Conservation (phyloP, 2,329 filamentous ascomycete genomes). For the Fusarium chlamydosporum region DNA sequence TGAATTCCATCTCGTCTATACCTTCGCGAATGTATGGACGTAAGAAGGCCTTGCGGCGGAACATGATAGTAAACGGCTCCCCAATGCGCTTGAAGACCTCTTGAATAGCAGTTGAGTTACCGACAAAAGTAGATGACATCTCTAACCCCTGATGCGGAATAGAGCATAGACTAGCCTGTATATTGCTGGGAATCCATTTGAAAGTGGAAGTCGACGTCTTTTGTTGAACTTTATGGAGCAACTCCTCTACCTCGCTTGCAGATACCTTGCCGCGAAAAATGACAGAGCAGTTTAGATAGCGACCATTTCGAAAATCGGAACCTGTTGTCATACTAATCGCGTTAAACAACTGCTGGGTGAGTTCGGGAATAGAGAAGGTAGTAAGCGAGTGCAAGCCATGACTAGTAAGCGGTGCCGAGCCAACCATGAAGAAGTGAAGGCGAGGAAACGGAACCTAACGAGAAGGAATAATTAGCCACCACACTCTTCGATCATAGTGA, state of each 20-base stretch:
- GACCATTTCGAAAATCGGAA: constrained; percentile 99
- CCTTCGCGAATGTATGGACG: constrained; percentile 99
- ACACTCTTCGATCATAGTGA: no score
- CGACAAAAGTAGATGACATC: constrained; percentile 99
- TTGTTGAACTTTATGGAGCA: constrained; percentile 99
- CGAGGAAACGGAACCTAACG: constrained; percentile 83
- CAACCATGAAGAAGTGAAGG: constrained; percentile 99
- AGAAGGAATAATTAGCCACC: no score
- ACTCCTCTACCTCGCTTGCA: constrained; percentile 99
- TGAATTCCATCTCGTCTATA: constrained; percentile 99
- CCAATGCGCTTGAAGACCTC: constrained; percentile 99
- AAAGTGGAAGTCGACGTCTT: constrained; percentile 99
- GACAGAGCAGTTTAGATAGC: constrained; percentile 98
- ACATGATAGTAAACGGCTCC: constrained; percentile 99
- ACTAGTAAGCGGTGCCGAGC: constrained; percentile 97
- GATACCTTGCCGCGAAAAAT: constrained; percentile 99
- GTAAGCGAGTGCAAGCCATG: constrained; percentile 90
- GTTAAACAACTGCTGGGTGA: constrained; percentile 99
- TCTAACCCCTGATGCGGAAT: constrained; percentile 97
- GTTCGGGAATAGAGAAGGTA: constrained; percentile 95
- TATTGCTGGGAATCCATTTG: constrained; percentile 99
- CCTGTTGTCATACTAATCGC: constrained; percentile 99
- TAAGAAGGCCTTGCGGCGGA: constrained; percentile 99
- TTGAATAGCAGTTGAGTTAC: constrained; percentile 99
- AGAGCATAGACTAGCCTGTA: constrained; percentile 98